phyloP scores from a whole-genome alignment of 2,329 filamentous ascomycete genomes.

The Hymenoscyphus fructigenus region DNA sequence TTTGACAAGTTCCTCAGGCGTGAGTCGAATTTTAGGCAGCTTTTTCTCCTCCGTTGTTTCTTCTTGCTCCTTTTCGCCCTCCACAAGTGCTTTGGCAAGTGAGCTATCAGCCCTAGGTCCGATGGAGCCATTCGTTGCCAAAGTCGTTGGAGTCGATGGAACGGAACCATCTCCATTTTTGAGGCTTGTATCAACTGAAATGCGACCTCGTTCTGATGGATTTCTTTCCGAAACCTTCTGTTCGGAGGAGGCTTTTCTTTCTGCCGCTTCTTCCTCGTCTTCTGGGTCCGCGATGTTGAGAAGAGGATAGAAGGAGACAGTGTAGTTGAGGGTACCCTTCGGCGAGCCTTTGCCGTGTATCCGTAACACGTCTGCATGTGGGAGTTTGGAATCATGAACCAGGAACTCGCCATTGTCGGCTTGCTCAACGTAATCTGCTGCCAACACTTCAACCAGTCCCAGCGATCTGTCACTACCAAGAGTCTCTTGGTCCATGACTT shows the following conservation, averaged over 20 bases:
- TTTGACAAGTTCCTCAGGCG: slow-evolving; percentile 74
- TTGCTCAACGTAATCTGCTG: slow-evolving; percentile 76
- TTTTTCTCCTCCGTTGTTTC: slow-evolving; percentile 47
- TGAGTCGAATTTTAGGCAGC: slow-evolving; percentile 75
- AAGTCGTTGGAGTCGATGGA: slow-evolving; percentile 44
- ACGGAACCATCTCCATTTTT: slow-evolving; percentile 23
- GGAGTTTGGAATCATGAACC: slow-evolving; percentile 72
- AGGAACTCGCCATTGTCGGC: slow-evolving; percentile 78
- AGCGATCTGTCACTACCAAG: slow-evolving; percentile 88
- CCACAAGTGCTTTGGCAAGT: slow-evolving; percentile 31
- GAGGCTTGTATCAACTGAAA: slow-evolving; percentile 27
- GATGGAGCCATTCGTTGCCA: slow-evolving; percentile 41
- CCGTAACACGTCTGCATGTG: slow-evolving; percentile 66
- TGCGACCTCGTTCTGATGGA: slow-evolving; percentile 27
- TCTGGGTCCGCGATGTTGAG: slow-evolving; percentile 87
- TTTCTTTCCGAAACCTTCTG: slow-evolving; percentile 19
- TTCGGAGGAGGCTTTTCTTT: slow-evolving; percentile 42
- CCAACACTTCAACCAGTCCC: slow-evolving; percentile 74
- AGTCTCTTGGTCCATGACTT: slow-evolving; percentile 96
- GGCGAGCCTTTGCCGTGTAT: slow-evolving; percentile 69
- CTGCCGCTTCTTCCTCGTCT: slow-evolving; percentile 66
- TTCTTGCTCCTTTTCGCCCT: slow-evolving; percentile 44
- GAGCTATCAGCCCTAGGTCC: slow-evolving; percentile 25
- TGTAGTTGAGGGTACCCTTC: slow-evolving; percentile 82
- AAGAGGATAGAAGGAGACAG: slow-evolving; percentile 85